Evolutionary conservation across 164 flowering plant species (phyloP).

Genomic region (Macadamia integrifolia): DNA sequence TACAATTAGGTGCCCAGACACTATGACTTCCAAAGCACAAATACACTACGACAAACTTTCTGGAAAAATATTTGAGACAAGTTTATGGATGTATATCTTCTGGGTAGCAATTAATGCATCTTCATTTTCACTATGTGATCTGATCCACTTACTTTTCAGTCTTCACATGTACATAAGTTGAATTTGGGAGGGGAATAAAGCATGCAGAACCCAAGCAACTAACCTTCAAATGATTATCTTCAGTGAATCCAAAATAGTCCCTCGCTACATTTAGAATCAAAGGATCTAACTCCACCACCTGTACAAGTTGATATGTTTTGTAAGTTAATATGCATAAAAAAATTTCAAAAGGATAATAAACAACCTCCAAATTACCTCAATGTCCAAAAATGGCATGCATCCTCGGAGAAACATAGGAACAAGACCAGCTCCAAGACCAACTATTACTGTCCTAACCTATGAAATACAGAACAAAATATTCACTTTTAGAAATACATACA

Average conservation of each 20-base stretch:
- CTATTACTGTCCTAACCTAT: slow-evolving; percentile 60
- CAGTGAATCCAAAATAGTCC: slow-evolving; percentile 59
- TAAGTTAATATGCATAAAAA: slow-evolving; percentile 1
- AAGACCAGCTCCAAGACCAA: slow-evolving; percentile 97
- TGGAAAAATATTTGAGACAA: too few species aligned
- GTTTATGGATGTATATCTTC: too few species aligned
- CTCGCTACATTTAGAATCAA: slow-evolving; percentile 52
- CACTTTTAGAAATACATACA: not conserved
- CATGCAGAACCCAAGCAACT: not conserved
- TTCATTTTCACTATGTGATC: too few species aligned
- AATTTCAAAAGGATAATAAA: not conserved
- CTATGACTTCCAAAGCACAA: not conserved
- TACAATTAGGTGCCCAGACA: not conserved
- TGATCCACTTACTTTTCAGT: not conserved
- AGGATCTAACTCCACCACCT: slow-evolving; percentile 95
- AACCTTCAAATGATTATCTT: slow-evolving; percentile 72
- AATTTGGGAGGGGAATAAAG: not conserved
- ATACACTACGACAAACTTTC: not conserved
- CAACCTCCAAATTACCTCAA: slow-evolving; percentile 49
- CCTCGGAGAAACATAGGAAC: slow-evolving; percentile 85
- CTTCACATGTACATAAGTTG: not conserved
- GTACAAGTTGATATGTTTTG: slow-evolving; percentile 7
- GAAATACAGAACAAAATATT: not conserved
- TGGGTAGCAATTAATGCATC: too few species aligned
- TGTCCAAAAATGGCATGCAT: slow-evolving; percentile 51